A percentile compares a stretch with the other conserved stretches of the same genome.
Conservation (phyloP, 2,329 filamentous ascomycete species). For the Alternaria consortialis region DNA sequence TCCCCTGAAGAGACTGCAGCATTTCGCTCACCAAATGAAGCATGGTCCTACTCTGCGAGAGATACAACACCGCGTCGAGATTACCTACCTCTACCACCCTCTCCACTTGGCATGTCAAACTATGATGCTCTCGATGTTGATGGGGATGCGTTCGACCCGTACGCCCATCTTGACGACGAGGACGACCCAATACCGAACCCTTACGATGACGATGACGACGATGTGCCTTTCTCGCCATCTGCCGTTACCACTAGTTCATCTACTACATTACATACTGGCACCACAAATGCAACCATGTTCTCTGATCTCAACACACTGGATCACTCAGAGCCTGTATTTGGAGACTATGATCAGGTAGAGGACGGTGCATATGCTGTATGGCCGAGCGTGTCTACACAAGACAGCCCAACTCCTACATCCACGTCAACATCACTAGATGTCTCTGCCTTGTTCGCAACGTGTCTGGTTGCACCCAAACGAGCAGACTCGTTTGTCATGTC, state of each 20-base stretch:
- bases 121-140: constrained; percentile 56
- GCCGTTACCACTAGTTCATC: constrained; percentile 21
- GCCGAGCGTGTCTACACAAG: constrained; percentile 22
- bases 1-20: constrained; percentile 9
- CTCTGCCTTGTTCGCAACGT: constrained; percentile 23
- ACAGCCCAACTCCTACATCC: neutral
- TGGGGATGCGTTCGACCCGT: constrained; percentile 40
- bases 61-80: constrained; percentile 32
- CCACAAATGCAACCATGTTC: constrained; percentile 19
- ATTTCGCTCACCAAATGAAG: constrained; percentile 46
- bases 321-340: constrained; percentile 32
- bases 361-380: constrained; percentile 33
- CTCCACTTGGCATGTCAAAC: constrained; percentile 53
- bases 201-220: constrained; percentile 22
- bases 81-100: constrained; percentile 48
- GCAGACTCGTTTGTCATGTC: constrained; percentile 28
- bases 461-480: constrained; percentile 12
- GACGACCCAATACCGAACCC: constrained; percentile 24
- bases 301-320: constrained; percentile 34
- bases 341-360: constrained; percentile 38
- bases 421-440: constrained; percentile 32
- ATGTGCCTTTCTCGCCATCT: constrained; percentile 26
- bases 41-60: constrained; percentile 34
- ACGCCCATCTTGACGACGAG: constrained; percentile 44
- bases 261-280: constrained; percentile 10